Base-by-base conservation (phyloP, 192 early-diverging fungal species). In the Podila minutissima region DNA sequence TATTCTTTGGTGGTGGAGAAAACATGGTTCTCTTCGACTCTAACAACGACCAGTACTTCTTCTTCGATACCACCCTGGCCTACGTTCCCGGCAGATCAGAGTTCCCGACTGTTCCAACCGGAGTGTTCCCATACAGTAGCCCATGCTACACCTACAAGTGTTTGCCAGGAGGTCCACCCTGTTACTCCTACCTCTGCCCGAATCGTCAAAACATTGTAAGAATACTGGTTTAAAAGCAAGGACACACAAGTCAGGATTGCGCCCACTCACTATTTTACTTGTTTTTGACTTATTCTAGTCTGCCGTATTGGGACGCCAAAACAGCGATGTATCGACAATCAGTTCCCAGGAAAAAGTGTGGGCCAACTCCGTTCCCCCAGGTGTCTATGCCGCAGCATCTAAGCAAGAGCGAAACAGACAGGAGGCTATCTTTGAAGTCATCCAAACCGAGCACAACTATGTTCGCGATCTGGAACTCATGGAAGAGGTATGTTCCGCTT, bases 401-500 rank as follows among this genome's bases (percentile, higher is more conserved):
- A 68, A 84, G 26, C 88, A 90, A 41, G 96, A 97, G 62, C 88
- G 92, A 10, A 91, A 93, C 66, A 87, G 98, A 55, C 98, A 99
- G 70, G 98, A 99, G 84, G 92, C 97, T 20, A 97, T 99, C 62
- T 95, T 92, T 74, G 98, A 99, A 74, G 92, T 97, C 7, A 88
- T 97, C 29, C 87, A 91, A 63, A 97, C 97, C 2, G 98, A 99
- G 86, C 88, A 88, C 20, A 96, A 97, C 75, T 99, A 97, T 73
- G 90, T 95, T 22, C 87, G 89, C 24, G 97, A 99, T 88, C 88
- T 99, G 35, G 88, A 93, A 46, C 89, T 94, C 49, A 86, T 97
- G 32, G 88, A 96, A 3, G 91, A 95, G 67, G 93, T 97, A 70
- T 82, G 76, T 72, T 89, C 86, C 64, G 67, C 66, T 46, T 46